Percentiles rank a stretch among this genome's conserved stretches.
Evolutionary conservation across 352 stramenopile genomes (phyloP).

Genomic region (Elongisporangium anandrum): DNA sequence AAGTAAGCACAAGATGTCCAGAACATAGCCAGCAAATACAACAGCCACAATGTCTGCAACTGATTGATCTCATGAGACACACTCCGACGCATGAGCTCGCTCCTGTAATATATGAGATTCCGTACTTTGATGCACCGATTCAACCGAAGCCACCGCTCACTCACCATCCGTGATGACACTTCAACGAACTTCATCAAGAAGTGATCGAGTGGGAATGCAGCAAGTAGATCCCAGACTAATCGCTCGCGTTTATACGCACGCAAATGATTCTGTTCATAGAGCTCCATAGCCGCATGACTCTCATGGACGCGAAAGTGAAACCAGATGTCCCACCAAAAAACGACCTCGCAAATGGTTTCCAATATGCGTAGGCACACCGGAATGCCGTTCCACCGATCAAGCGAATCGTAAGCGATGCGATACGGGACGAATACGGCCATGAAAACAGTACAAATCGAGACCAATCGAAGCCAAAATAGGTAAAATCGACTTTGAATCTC

Average conservation of each 20-base stretch:
- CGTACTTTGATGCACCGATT: conserved; percentile 53
- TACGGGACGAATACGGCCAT: conserved; percentile 44
- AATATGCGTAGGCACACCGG: conserved; percentile 23
- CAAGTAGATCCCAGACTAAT: conserved; percentile 29
- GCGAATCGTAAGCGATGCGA: conserved; percentile 47
- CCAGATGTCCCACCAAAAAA: conserved; percentile 53
- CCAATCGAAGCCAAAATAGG: conserved; percentile 44
- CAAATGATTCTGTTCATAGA: conserved; percentile 59
- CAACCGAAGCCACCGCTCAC: conserved; percentile 36
- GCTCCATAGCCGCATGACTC: conserved; percentile 47
- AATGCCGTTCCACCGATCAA: conserved; percentile 37
- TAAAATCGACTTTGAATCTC: conserved; percentile 61
- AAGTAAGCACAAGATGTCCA: conserved; percentile 66
- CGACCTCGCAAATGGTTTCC: conserved; percentile 38
- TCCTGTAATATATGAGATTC: conserved; percentile 54
- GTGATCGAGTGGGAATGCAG: conserved; percentile 49
- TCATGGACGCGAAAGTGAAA: conserved; percentile 52
- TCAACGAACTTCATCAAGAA: conserved; percentile 19
- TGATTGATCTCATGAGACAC: conserved; percentile 55
- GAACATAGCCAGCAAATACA: conserved; percentile 58
- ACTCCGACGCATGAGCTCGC: conserved; percentile 55
- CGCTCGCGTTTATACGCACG: conserved; percentile 50
- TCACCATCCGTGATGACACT: background rate
- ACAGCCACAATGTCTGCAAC: conserved; percentile 44
- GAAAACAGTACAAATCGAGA: conserved; percentile 43